Evolutionary conservation across 1,284 basidiomycete species (phyloP), one percentile per base, ranked within the genome.

Genomic region (Leccinum glutinopallens): DNA sequence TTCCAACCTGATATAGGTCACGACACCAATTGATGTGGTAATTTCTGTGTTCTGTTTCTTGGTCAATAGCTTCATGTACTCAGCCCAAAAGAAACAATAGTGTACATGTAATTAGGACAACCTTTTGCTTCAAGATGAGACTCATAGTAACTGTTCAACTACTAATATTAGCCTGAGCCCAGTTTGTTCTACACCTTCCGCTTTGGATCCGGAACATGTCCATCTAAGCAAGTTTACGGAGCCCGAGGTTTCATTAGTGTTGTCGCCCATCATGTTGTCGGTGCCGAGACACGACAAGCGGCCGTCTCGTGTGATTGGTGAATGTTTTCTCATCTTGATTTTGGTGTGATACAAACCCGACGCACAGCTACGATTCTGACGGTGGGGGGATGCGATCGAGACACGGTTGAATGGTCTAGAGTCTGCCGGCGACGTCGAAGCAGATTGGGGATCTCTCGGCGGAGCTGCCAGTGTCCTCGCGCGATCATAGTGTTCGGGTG

Each of bases 381-480:
- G 0, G 79, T 63, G 96, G 10, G 90, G 91, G 7, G 88, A 93
- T 66, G 85, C 88, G 0, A 82, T 93, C 19, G 87, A 88, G 39
- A 87, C 90, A 32, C 29, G 29, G 0, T 78, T 96, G 39, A 83
- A 85, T 60, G 82, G 29, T 32, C 78, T 95, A 2, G 74, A 7
- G 29, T 32, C 6, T 32, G 29, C 1, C 82, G 0, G 80, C 81
- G 12, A 86, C 84, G 1, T 76, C 94, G 63, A 85, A 86, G 66
- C 87, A 90, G 60, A 87, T 93, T 32, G 79, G 83, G 5, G 87
- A 88, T 68, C 80, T 94, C 12, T 83, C 86, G 2, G 84, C 86
- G 0, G 91, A 94, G 75, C 78, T 96, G 19, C 29, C 29, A 32
- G 29, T 32, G 29, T 83, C 85, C 2, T 84, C 88, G n/a, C 84